Evolutionary conservation across 2,329 filamentous ascomycete genomes (phyloP).

Genomic region (Penicillium thymicola): DNA sequence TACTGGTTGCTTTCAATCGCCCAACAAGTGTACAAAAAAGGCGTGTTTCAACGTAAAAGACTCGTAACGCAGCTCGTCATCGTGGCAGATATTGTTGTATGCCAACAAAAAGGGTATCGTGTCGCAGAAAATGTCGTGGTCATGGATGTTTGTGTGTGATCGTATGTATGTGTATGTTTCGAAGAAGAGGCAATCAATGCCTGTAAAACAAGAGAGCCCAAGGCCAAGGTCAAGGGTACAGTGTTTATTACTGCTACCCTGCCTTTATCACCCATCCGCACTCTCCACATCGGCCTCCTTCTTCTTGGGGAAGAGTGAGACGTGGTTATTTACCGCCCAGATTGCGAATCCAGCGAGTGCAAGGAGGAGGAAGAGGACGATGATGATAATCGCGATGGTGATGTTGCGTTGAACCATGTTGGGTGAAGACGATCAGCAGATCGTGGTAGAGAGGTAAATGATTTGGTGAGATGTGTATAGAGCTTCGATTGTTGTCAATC

Average conservation of each 20-base stretch:
- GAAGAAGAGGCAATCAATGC: not conserved
- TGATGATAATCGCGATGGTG: constrained; percentile 50
- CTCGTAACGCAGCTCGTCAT: not conserved
- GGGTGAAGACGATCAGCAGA: constrained; percentile 2
- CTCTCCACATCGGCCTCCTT: constrained; percentile 34
- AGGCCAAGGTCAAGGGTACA: not conserved
- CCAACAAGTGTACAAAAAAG: constrained; percentile 1
- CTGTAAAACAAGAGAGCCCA: not conserved
- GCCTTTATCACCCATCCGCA: constrained; percentile 17
- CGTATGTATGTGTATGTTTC: not conserved
- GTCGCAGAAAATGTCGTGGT: constrained; percentile 5
- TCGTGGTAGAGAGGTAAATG: not conserved
- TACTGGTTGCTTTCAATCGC: not conserved
- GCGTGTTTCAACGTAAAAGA: constrained; percentile 1
- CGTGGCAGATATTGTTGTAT: not conserved
- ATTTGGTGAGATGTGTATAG: not conserved
- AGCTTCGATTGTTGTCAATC: not conserved
- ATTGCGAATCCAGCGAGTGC: constrained; percentile 41
- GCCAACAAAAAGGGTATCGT: constrained; percentile 6
- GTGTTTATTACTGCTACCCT: not conserved
- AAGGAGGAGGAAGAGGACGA: constrained; percentile 48
- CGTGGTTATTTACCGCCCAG: constrained; percentile 34
- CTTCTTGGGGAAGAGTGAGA: constrained; percentile 30
- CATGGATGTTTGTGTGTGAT: not conserved
- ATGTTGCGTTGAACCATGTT: constrained; percentile 47